Percentiles rank a stretch among this genome's conserved stretches.
These are phyloP conservation scores for Alternaria angustiovoidea DNA, from an alignment of 2,329 filamentous ascomycete species.

Conservation along the genomic window DNA sequence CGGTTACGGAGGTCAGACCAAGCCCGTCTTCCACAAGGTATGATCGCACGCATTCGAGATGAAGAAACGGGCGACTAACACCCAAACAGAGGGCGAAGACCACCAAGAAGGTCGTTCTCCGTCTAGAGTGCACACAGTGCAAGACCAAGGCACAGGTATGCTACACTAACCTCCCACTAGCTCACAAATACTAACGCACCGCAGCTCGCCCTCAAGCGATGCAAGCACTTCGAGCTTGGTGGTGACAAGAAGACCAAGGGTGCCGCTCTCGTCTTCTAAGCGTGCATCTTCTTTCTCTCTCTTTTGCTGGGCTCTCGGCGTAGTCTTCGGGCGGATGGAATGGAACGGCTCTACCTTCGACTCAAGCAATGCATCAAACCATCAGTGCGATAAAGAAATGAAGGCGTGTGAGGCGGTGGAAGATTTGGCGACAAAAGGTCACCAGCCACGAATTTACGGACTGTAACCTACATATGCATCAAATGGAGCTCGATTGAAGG, in stretches of 20 bases:
- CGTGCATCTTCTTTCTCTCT: slow-evolving; percentile 58
- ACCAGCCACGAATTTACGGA: slow-evolving; percentile 47
- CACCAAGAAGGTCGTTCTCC: slow-evolving; percentile 99
- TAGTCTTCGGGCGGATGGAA: slow-evolving; percentile 49
- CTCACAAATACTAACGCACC: slow-evolving; percentile 52
- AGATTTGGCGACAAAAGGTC: slow-evolving; percentile 44
- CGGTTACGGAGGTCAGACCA: slow-evolving; percentile 99
- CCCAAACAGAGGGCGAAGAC: slow-evolving; percentile 90
- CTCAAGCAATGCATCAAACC: slow-evolving; percentile 42
- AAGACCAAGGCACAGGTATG: slow-evolving; percentile 62
- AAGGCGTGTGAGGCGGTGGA: slow-evolving; percentile 38
- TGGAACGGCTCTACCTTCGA: slow-evolving; percentile 48
- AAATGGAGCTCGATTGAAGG: slow-evolving; percentile 52
- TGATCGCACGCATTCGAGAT: background rate
- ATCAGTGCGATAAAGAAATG: slow-evolving; percentile 29
- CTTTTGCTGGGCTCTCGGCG: slow-evolving; percentile 52
- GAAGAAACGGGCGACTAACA: slow-evolving; percentile 22
- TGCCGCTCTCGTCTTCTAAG: slow-evolving; percentile 99
- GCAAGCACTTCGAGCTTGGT: slow-evolving; percentile 99
- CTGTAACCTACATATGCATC: slow-evolving; percentile 52
- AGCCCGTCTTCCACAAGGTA: slow-evolving; percentile 96
- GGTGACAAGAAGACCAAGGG: slow-evolving; percentile 99
- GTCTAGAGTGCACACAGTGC: slow-evolving; percentile 96
- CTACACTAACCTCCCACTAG: background rate
- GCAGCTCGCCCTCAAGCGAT: slow-evolving; percentile 98